Conservation (phyloP, 352 stramenopile species). For the Globisporangium emineosum region DNA sequence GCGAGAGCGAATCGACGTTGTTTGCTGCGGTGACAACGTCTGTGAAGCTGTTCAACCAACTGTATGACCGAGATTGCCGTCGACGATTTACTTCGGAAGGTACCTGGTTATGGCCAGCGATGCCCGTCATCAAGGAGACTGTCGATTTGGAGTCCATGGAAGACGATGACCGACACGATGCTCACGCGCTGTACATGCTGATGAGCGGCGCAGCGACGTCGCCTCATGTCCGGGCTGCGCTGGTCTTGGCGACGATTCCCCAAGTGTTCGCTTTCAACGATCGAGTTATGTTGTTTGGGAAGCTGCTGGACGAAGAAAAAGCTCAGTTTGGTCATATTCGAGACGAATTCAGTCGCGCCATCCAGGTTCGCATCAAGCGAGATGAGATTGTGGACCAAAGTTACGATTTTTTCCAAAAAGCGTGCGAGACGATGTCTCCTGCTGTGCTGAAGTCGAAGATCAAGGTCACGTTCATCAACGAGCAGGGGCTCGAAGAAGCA, state of each 20-base stretch:
- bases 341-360: constrained; percentile 49
- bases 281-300: constrained; percentile 72
- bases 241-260: constrained; percentile 70
- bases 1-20: constrained; percentile 26
- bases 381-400: constrained; percentile 90
- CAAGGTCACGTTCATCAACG: constrained; percentile 93
- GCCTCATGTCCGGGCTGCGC: constrained; percentile 37
- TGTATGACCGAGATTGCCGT: constrained; percentile 71
- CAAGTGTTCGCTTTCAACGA: constrained; percentile 81
- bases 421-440: constrained; percentile 51
- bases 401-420: constrained; percentile 75
- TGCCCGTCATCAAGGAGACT: constrained; percentile 61
- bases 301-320: constrained; percentile 68
- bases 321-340: constrained; percentile 37
- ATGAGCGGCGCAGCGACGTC: constrained; percentile 32
- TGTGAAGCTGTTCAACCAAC: constrained; percentile 77
- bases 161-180: constrained; percentile 37
- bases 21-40: constrained; percentile 56
- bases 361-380: constrained; percentile 66
- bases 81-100: constrained; percentile 40
- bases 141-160: constrained; percentile 65
- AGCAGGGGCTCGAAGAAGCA: constrained; percentile 91
- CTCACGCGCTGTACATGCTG: constrained; percentile 47
- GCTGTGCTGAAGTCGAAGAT: constrained; percentile 84
- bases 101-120: constrained; percentile 71